These are phyloP conservation scores for Pyricularia sp. DNA, from an alignment of 2,329 filamentous ascomycete species.

Conservation along the genomic window DNA sequence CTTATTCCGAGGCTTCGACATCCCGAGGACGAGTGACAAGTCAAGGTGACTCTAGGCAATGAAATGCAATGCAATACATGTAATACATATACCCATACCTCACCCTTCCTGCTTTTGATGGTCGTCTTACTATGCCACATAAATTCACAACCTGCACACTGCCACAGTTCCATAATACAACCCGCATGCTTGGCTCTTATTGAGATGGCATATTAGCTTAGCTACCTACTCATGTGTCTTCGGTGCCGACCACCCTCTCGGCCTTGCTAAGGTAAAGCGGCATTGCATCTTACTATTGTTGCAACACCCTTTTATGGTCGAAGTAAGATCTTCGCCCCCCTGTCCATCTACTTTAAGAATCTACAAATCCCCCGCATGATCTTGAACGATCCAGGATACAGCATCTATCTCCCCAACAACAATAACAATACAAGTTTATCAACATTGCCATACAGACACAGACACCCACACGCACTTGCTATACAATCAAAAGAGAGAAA, in stretches of 20 bases:
- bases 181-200: background rate
- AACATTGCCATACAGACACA: background rate
- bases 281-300: background rate
- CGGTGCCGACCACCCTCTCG: background rate
- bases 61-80: background rate
- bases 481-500: background rate
- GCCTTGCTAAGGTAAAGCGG: background rate
- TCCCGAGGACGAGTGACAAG: background rate
- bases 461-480: too few species aligned
- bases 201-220: background rate
- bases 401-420: background rate
- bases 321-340: background rate
- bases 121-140: background rate
- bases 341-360: background rate
- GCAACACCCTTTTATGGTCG: background rate
- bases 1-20: background rate
- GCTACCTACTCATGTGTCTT: background rate
- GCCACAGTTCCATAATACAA: background rate
- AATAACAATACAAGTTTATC: background rate
- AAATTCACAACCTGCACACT: background rate
- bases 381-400: background rate
- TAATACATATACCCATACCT: background rate
- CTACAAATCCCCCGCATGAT: background rate
- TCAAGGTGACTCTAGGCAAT: background rate
- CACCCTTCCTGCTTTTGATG: background rate